Evolutionary conservation across 2,329 filamentous ascomycete species (phyloP), one percentile per base, ranked within the genome.

Genomic region (Chrysoporthe deuterocubensis): DNA sequence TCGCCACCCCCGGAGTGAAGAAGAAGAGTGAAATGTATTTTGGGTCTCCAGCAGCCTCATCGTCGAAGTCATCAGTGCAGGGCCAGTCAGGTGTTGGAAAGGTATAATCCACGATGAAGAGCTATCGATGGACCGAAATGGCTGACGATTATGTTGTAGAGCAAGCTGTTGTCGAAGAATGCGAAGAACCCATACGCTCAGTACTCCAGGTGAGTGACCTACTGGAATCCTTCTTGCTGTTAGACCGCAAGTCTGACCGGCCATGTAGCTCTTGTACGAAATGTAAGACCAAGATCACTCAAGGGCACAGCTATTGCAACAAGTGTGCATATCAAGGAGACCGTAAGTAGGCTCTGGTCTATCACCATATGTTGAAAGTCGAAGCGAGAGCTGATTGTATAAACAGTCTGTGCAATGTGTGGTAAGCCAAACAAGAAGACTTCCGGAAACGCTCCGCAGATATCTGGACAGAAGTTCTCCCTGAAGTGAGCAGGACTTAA

Each of bases 11-110:
- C 0, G 85, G 82, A 40, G 88, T 90, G 70, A 90, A 90, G 78
- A 88, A 87, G 79, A 90, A 88, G 81, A 87, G 78, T 74, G 88
- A 90, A 64, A 87, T 90, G 79, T 90, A 90, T 76, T 85, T 87
- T 73, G 88, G 88, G 60, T 90, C 87, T 1, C 78, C 86, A 1
- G 80, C 84, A 14, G 79, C 79, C 2, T 76, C 79, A 57, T 79
- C 81, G 32, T 76, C 82, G 69, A 83, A 81, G 66, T 83, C 85
- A 32, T 79, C 85, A 48, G 90, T 87, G 2, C 72, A 88, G 44
- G 87, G 87, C 4, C 82, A 84, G 68, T 86, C 82, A 14, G 87
- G 88, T 44, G 79, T 90, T 67, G 83, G 84, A 69, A 90, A 90
- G 81, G 87, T 86, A 76, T n/a, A 40, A n/a, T 37, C 57, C 37